A percentile compares a stretch with the other conserved stretches of the same genome.
phyloP scores from a whole-genome alignment of 2,329 filamentous ascomycete species.

The Davidsoniella virescens region DNA sequence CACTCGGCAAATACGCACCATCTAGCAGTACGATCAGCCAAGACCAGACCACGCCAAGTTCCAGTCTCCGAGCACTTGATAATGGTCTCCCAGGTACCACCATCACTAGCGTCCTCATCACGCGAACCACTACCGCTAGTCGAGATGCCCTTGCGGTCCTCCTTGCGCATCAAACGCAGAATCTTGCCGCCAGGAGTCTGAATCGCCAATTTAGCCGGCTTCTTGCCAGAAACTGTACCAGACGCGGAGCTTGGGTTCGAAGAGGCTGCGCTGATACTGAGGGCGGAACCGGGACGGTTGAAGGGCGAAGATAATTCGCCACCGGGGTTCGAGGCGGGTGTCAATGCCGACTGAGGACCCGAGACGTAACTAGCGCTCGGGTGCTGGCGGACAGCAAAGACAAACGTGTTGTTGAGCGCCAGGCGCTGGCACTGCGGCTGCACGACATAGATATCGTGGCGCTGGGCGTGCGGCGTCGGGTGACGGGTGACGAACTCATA shows the following conservation, averaged over 20 bases:
- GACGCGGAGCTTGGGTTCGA: slow-evolving; percentile 40
- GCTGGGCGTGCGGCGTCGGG: slow-evolving; percentile 91
- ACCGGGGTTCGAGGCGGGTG: slow-evolving; percentile 31
- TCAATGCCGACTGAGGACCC: slow-evolving; percentile 22
- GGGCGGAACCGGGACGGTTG: slow-evolving; percentile 41
- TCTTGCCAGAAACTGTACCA: slow-evolving; percentile 43
- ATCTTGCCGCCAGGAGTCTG: slow-evolving; percentile 93
- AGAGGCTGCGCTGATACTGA: slow-evolving; percentile 46
- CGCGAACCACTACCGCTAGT: slow-evolving; percentile 20
- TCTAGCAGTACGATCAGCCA: slow-evolving; percentile 66
- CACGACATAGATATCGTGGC: slow-evolving; percentile 91
- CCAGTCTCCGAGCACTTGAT: slow-evolving; percentile 78
- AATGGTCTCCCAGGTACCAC: slow-evolving; percentile 73
- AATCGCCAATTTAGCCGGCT: slow-evolving; percentile 89
- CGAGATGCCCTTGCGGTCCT: slow-evolving; percentile 42
- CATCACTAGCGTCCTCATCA: slow-evolving; percentile 47
- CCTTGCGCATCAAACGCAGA: slow-evolving; percentile 68
- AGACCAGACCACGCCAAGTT: slow-evolving; percentile 63
- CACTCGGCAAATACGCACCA: slow-evolving; percentile 93
- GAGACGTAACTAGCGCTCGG: slow-evolving; percentile 36
- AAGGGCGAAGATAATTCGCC: slow-evolving; percentile 44
- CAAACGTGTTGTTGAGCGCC: slow-evolving; percentile 91
- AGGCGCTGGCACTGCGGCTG: slow-evolving; percentile 85
- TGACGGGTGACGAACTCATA: slow-evolving; percentile 90
- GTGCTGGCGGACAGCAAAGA: slow-evolving; percentile 90